Base-by-base conservation (phyloP, 2,329 filamentous ascomycete species). In the Domatiomyces globalis region DNA sequence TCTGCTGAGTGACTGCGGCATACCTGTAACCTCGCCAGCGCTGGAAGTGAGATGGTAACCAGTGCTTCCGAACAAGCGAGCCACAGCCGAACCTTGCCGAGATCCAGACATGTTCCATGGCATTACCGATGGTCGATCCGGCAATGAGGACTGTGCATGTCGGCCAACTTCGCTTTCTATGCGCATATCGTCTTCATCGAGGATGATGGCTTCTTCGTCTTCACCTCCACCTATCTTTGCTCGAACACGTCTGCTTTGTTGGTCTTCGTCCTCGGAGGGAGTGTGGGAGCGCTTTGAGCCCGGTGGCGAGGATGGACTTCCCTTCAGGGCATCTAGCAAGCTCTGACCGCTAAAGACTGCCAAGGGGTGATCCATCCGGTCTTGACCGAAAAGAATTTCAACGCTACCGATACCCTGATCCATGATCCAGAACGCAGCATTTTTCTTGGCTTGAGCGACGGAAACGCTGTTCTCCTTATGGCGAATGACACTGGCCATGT, bases 71-170 rank as follows among this genome's bases (percentile, higher is more conserved):
- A 64, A 53, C 12, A 65, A 63, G 27, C 63, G 64, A 20, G 10
- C 15, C 33, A 39, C 33, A 39, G 62, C 58, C 36, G 65, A 68
- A 10, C 68, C 72, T 20, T 71, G 67, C 22, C 68, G 71, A 45
- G 78, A 80, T 49, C 77, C 79, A 72, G 6, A 77, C 45, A 76
- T 68, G 56, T 85, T 85, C 82, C 82, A 85, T 9, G 82, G 82
- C 73, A 85, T 80, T n/a, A 75, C 69, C 4, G 76, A 78, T 20
- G 78, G 78, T 25, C 77, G 77, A 53, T 94, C 84, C 4, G 79
- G 78, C 49, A 92, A 74, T 6, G 78, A 76, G 0, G 78, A 74
- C 0, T 73, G 77, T 1, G 78, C 83, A 43, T 85, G 79, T 66
- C 86, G 79, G 18, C 82, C 85, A 20, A 86, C 66, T 64, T 58